Evolutionary conservation across 2,329 filamentous ascomycete species (phyloP), one percentile per base, ranked within the genome.

Genomic region (Monosporascus sp.): DNA sequence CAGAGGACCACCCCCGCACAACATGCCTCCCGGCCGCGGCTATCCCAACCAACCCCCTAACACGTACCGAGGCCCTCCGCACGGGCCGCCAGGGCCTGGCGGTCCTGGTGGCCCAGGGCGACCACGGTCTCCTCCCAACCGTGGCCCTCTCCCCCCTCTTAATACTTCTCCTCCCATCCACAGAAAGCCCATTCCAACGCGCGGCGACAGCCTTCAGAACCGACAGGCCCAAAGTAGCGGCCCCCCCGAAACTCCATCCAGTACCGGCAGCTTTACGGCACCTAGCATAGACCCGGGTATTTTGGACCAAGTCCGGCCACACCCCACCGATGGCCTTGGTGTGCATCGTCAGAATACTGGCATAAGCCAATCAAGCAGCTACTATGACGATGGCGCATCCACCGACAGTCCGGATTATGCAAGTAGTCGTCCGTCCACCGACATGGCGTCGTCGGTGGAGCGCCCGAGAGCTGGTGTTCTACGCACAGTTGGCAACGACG

Each of bases 381-480:
- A 73, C 52, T 75, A 82, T 55, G 86, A 88, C 54, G 86, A 89
- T 56, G 77, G 80, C 36, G 84, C 83, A 47, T 86, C 85, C 7
- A 81, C 82, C 5, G 76, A 78, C 14, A 87, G 86, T 26, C 88
- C 89, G 0, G 88, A 93, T 66, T 93, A 93, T 71, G 87, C 88
- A 7, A 94, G 88, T 69, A 87, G 85, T 20, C 77, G 75, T 31
- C 78, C 73, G 43, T 84, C 82, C 46, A 75, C 73, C 47, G 77
- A 76, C 41, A 74, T 76, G 2, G 71, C 75, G 58, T 69, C 77
- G 55, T 80, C 80, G 0, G 71, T 81, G 8, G 86, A 90, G 53
- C 82, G 81, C 54, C 88, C 88, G 17, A 82, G 93, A 57, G 87
- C 88, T 58, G 92, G 92, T 48, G 85, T 92, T 7, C 76, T 93